A percentile compares a stretch with the other conserved stretches of the same genome.
Conservation (phyloP, 129 eudicot genomes). For the Centaurea solstitialis region DNA sequence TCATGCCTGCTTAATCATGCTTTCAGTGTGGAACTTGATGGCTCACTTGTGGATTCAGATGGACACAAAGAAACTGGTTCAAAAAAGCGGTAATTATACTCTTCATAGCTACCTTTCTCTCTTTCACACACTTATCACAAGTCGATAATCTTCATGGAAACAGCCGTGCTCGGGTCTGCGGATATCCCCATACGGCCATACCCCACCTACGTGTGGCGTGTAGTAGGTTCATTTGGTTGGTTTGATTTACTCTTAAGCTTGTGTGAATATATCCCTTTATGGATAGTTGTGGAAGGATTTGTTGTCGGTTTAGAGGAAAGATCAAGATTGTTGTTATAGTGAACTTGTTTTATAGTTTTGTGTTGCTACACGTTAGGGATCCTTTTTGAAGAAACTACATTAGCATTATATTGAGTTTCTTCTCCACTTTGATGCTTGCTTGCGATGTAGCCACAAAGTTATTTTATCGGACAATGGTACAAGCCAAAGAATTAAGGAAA, state of each 20-base stretch:
- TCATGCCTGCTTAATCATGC: not conserved
- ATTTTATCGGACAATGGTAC: not conserved
- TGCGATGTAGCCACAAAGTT: not conserved
- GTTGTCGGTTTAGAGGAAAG: not conserved
- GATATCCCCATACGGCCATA: not conserved
- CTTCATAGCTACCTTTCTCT: not conserved
- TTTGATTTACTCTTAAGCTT: not conserved
- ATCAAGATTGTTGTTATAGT: not conserved
- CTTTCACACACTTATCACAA: not conserved
- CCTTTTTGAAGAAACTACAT: not conserved
- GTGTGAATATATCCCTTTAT: not conserved
- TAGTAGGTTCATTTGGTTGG: not conserved
- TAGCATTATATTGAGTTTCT: not conserved
- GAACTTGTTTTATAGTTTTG: not conserved
- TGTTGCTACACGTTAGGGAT: not conserved
- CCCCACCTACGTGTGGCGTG: not conserved
- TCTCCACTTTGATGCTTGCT: not conserved
- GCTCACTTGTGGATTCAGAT: constrained; percentile 48
- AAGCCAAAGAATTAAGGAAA: not conserved
- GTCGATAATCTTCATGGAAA: not conserved
- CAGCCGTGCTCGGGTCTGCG: not conserved
- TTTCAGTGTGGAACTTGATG: constrained; percentile 55
- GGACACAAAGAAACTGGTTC: constrained; percentile 53
- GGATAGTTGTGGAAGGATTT: not conserved
- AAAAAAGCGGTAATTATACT: constrained; percentile 55